These are phyloP conservation scores for Chondrostereum purpureum DNA, from an alignment of 1,284 basidiomycete species.

Conservation along the genomic window DNA sequence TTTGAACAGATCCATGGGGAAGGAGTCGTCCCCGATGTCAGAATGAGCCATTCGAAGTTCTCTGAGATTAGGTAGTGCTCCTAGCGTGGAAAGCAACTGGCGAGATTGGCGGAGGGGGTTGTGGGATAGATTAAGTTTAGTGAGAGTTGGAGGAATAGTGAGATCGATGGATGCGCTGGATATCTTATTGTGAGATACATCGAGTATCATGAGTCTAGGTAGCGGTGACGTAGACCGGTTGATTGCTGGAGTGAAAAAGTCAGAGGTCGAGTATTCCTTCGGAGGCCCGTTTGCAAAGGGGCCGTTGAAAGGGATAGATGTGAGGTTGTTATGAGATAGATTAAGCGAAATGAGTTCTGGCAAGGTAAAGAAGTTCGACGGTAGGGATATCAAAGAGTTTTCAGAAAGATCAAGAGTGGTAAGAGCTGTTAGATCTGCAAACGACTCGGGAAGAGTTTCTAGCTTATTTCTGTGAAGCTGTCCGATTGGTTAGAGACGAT, in stretches of 20 bases:
- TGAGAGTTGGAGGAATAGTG: constrained; percentile 39
- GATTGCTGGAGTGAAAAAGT: constrained; percentile 59
- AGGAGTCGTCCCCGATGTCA: constrained; percentile 52
- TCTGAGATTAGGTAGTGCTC: constrained; percentile 43
- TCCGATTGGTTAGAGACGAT: constrained; percentile 1
- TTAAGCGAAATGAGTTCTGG: constrained; percentile 61
- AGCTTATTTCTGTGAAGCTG: constrained; percentile 73
- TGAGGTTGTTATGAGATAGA: constrained; percentile 62
- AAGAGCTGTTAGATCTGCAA: constrained; percentile 59
- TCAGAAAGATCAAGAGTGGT: constrained; percentile 64
- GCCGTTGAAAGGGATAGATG: constrained; percentile 52
- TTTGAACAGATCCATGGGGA: constrained; percentile 39
- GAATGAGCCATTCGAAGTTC: constrained; percentile 52
- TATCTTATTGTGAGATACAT: constrained; percentile 62
- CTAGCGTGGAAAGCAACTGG: constrained; percentile 42
- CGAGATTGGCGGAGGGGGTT: constrained; percentile 42
- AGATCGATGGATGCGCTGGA: constrained; percentile 46
- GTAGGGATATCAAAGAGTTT: constrained; percentile 57
- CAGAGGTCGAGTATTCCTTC: constrained; percentile 23
- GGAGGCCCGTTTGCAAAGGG: constrained; percentile 38
- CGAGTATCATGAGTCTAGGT: constrained; percentile 51
- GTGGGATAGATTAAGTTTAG: constrained; percentile 44
- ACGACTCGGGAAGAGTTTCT: constrained; percentile 47
- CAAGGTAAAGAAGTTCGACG: constrained; percentile 58
- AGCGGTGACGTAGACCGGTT: constrained; percentile 54